A percentile compares a stretch with the other conserved stretches of the same genome.
Conservation (phyloP, 371 early-diverging fungal genomes). For the Mortierella sp. region DNA sequence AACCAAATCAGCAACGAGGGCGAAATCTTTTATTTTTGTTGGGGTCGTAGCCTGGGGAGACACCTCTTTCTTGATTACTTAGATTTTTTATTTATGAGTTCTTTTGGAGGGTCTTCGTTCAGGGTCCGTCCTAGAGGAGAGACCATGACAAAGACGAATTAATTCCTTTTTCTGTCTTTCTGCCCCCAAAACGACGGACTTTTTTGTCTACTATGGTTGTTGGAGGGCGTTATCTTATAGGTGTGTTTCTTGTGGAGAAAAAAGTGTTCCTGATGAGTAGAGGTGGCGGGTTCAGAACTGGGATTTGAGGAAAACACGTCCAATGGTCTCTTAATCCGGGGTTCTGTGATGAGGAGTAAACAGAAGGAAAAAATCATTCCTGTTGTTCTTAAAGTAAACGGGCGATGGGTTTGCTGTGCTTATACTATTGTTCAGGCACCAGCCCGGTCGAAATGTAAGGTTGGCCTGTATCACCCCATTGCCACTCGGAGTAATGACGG, state of each 20-base stretch:
- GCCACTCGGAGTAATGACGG: no score
- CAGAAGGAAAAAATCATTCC: neutral
- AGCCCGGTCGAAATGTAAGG: no score
- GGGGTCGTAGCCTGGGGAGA: neutral
- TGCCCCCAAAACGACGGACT: neutral
- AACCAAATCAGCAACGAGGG: neutral
- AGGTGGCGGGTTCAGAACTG: neutral
- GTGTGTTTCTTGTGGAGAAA: neutral
- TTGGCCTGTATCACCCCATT: no score
- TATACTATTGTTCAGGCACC: neutral
- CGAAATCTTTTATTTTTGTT: neutral
- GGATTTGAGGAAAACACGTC: neutral
- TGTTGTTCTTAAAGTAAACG: neutral
- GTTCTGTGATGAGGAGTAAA: neutral
- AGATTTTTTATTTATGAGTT: neutral
- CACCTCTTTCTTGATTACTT: neutral
- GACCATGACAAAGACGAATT: constrained; percentile 16
- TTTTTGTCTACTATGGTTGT: neutral
- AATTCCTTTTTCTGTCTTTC: neutral
- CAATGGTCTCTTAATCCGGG: neutral
- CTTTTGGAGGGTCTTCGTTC: neutral
- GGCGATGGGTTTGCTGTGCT: neutral
- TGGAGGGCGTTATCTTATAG: neutral
- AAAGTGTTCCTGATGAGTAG: neutral
- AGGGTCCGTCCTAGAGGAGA: neutral